Base-by-base conservation (phyloP, 2,329 filamentous ascomycete species). In the Calonectria pseudoturangicola region DNA sequence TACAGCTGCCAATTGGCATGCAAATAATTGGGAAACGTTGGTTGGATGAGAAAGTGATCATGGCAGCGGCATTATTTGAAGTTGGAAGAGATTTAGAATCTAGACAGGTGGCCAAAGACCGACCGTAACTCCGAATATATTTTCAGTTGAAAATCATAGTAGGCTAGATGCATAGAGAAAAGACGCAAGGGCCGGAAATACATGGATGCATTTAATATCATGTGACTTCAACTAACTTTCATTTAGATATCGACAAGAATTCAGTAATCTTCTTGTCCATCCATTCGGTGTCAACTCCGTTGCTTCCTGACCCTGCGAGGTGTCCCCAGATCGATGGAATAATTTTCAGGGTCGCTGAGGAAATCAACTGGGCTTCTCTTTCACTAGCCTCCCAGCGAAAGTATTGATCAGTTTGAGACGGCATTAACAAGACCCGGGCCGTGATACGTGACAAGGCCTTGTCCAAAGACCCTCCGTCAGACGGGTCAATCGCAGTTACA, bases 361-460 rank as follows among this genome's bases (percentile, higher is more conserved):
- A 75, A 39, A 85, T 73, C 54, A 60, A 72, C 21, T 72, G 69
- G 2, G 81, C 69, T 76, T 85, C 84, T n/a, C 72, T 78, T 72
- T 83, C 79, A n/a, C 77, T 81, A 45, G 82, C 82, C 50, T 79
- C 79, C 69, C 73, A 79, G 8, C 90, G 88, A 75, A 94, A 94
- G 79, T 94, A 94, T 48, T 93, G 86, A 80, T 94, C 92, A 0
- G 91, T 93, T 79, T 89, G 88, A 30, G 85, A 84, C 0, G 92
- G 92, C 71, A 93, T 82, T 2, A 93, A 88, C 72, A 94, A 79
- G 0, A 90, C 88, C 73, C 89, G 92, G 0, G 91, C 89, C 81
- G 89, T 91, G 79, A 94, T 92, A 2, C 84, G 87, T 60, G 87
- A 84, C 86, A 93, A 84, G 0, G 89, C 88, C 71, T 86, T 87